Evolutionary conservation across 2,329 filamentous ascomycete genomes (phyloP).

Genomic region (Microsporum canis): DNA sequence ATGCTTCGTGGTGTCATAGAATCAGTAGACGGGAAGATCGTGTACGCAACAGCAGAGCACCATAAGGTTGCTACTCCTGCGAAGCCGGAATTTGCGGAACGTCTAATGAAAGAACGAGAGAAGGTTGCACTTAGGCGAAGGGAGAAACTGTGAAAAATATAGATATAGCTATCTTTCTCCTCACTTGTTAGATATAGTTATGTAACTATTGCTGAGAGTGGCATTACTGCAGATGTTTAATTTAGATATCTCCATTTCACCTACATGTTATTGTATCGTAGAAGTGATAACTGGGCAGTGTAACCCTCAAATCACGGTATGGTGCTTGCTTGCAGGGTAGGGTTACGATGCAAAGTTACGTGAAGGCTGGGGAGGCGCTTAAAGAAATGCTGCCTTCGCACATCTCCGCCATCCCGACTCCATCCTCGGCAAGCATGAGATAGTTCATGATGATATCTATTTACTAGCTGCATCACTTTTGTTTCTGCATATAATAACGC

Average conservation of each 20-base stretch:
- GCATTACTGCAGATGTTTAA: background rate
- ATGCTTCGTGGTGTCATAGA: conserved; percentile 42
- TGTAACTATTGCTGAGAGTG: background rate
- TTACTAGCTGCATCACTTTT: background rate
- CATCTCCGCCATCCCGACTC: background rate
- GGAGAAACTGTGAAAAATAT: background rate
- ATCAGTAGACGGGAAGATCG: conserved; percentile 37
- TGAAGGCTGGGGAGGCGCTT: background rate
- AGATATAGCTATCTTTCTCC: background rate
- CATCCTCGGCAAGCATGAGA: background rate
- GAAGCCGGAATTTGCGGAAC: conserved; percentile 26
- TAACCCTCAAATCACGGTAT: background rate
- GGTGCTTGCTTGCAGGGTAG: background rate
- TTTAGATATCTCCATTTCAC: no score
- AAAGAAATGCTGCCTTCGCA: background rate
- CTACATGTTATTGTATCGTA: no score
- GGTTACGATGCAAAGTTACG: background rate
- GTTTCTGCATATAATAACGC: background rate
- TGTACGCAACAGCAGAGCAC: conserved; percentile 42
- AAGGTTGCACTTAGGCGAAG: background rate
- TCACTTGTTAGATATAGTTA: no score
- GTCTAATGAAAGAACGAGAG: conserved; percentile 6
- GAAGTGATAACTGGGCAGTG: background rate
- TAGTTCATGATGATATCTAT: no score
- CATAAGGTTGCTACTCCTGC: conserved; percentile 41